phyloP scores from a whole-genome alignment of 2,329 filamentous ascomycete species.

The Penicillium rolfsii region DNA sequence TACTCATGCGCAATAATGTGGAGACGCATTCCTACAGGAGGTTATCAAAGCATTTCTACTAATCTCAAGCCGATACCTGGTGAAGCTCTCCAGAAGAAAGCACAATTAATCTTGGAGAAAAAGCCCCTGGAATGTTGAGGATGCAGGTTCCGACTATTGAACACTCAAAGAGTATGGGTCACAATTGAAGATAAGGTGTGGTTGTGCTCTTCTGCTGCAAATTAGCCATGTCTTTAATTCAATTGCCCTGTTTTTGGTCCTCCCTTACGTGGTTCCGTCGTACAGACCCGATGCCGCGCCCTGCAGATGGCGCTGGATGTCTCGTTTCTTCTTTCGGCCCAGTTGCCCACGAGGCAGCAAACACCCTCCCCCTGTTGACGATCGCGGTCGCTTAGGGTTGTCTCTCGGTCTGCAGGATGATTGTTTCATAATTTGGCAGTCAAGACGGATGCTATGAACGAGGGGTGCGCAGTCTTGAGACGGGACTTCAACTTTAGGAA shows the following conservation, averaged over 20 bases:
- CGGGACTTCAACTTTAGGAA: slow-evolving; percentile 4
- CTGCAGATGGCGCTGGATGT: slow-evolving; percentile 3
- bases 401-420: neutral
- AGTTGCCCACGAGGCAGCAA: slow-evolving; percentile 6
- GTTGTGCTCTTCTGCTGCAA: slow-evolving; percentile 24
- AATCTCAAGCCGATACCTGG: neutral
- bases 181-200: slow-evolving; percentile 13
- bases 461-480: slow-evolving; percentile 13
- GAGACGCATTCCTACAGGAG: slow-evolving; percentile 11
- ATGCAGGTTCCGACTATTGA: slow-evolving; percentile 11
- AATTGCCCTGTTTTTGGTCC: slow-evolving; percentile 17
- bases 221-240: slow-evolving; percentile 22
- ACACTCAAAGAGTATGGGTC: slow-evolving; percentile 1
- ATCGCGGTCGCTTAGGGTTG: neutral
- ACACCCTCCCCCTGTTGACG: neutral
- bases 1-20: neutral
- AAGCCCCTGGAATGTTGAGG: slow-evolving; percentile 24
- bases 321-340: slow-evolving; percentile 12
- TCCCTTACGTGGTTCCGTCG: slow-evolving; percentile 26
- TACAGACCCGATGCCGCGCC: slow-evolving; percentile 15
- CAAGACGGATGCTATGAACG: neutral
- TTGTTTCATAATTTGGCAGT: neutral
- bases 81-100: neutral
- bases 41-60: slow-evolving; percentile 5
- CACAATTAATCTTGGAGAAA: neutral